phyloP scores from a whole-genome alignment of 2,329 filamentous ascomycete genomes.

The Trichoderma hamatum region DNA sequence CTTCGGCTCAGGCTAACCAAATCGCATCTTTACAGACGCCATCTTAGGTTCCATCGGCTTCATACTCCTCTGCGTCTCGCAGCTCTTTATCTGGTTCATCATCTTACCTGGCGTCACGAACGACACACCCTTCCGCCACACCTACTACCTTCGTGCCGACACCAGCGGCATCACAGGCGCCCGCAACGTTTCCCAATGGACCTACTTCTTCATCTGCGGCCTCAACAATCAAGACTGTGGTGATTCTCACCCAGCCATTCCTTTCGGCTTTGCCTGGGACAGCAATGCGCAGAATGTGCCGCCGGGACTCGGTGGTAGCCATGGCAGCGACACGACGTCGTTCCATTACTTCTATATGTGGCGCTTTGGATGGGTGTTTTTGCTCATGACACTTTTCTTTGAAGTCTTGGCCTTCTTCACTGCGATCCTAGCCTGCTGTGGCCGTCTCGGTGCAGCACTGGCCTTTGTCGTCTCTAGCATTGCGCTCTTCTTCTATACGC shows the following conservation, averaged over 20 bases:
- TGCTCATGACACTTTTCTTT: conserved; percentile 83
- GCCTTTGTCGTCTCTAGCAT: conserved; percentile 60
- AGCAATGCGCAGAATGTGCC: conserved; percentile 50
- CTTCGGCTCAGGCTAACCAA: background rate
- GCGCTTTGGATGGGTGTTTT: conserved; percentile 91
- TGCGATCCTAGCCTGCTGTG: conserved; percentile 70
- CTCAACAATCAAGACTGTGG: conserved; percentile 67
- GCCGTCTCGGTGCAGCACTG: conserved; percentile 69
- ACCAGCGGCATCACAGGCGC: conserved; percentile 74
- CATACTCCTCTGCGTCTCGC: conserved; percentile 53
- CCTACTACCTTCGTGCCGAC: conserved; percentile 84
- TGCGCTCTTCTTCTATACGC: conserved; percentile 69
- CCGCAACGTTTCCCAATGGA: conserved; percentile 75
- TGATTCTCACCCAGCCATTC: conserved; percentile 60
- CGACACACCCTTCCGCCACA: conserved; percentile 64
- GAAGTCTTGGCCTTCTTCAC: conserved; percentile 67
- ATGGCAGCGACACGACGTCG: conserved; percentile 59
- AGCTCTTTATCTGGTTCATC: conserved; percentile 61
- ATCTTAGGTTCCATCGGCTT: conserved; percentile 49
- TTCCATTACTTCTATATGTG: conserved; percentile 77
- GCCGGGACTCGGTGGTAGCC: conserved; percentile 50
- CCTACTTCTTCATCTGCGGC: conserved; percentile 83
- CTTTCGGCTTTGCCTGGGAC: conserved; percentile 73
- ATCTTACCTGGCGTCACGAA: conserved; percentile 58
- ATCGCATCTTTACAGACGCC: conserved; percentile 40